A percentile compares a stretch with the other conserved stretches of the same genome.
Conservation (phyloP, 192 early-diverging fungal species). For the Pilobolus umbonatus region DNA sequence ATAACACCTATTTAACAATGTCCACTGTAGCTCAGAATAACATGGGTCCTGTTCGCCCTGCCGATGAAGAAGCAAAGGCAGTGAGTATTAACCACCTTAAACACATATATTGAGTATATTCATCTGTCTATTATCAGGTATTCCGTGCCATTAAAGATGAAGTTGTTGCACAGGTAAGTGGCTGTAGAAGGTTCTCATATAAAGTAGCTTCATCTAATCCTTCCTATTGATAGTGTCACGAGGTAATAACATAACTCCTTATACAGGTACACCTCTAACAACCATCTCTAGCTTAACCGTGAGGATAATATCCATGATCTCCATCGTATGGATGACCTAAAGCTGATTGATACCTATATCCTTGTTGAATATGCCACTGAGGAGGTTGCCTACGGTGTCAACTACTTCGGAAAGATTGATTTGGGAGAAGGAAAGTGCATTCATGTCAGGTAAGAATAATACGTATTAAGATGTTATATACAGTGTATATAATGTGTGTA, state of each 20-base stretch:
- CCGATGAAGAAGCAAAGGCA: constrained; percentile 35
- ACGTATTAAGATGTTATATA: background rate
- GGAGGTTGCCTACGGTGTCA: constrained; percentile 48
- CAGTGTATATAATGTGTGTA: background rate
- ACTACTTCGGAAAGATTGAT: constrained; percentile 54
- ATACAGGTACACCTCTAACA: background rate
- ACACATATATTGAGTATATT: background rate
- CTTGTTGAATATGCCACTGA: constrained; percentile 44
- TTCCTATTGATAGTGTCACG: constrained; percentile 13
- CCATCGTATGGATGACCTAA: constrained; percentile 45
- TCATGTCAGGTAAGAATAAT: constrained; percentile 41
- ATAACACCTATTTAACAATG: too few relatives aligned
- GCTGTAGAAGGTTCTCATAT: background rate
- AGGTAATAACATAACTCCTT: constrained; percentile 17
- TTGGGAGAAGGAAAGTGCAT: constrained; percentile 47
- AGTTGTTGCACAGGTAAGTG: constrained; percentile 36
- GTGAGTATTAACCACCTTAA: constrained; percentile 11
- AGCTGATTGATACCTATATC: constrained; percentile 42
- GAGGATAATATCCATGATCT: constrained; percentile 40
- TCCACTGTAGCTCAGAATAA: constrained; percentile 41
- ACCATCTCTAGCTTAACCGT: constrained; percentile 27
- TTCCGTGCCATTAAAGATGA: constrained; percentile 36
- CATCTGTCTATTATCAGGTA: constrained; percentile 16
- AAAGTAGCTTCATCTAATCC: background rate
- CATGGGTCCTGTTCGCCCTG: constrained; percentile 37